Evolutionary conservation across 306 rosid species (phyloP).

Genomic region (Cyclanthera cordifolia): DNA sequence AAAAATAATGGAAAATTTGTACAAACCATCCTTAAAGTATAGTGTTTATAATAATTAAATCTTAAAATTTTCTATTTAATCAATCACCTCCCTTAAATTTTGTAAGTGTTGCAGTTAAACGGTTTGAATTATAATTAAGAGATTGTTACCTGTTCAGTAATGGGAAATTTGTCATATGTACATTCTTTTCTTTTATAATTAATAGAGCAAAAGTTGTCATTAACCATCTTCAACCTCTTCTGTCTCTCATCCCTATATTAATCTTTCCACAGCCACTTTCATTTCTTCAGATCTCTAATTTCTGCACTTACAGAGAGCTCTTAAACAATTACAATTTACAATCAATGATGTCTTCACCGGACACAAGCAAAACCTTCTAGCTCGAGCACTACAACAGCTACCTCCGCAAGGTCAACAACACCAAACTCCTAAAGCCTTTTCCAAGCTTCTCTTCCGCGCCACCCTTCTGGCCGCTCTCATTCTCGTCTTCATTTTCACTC

Average conservation of each 20-base stretch:
- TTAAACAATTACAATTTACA: too few relatives aligned
- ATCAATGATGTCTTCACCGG: conserved; percentile 72
- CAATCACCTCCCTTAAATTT: too few relatives aligned
- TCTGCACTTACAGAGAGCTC: too few relatives aligned
- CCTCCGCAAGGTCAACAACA: conserved; percentile 63
- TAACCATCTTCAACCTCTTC: conserved; percentile 34
- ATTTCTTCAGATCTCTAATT: conserved; percentile 11
- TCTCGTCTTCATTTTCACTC: conserved; percentile 59
- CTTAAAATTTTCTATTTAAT: too few relatives aligned
- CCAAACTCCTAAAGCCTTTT: conserved; percentile 77
- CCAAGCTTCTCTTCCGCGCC: conserved; percentile 78
- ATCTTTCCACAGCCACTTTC: conserved; percentile 19
- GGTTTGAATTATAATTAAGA: too few relatives aligned
- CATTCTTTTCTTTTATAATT: too few relatives aligned
- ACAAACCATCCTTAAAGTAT: too few relatives aligned
- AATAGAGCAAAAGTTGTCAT: conserved; percentile 60
- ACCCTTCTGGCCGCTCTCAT: conserved; percentile 56
- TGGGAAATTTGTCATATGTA: too few relatives aligned
- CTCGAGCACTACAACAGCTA: conserved; percentile 86
- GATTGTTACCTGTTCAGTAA: too few relatives aligned
- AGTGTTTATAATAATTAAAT: too few relatives aligned
- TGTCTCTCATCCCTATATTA: conserved; percentile 36
- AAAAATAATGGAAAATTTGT: too few relatives aligned
- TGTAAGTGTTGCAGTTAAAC: too few relatives aligned
- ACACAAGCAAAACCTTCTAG: conserved; percentile 79